phyloP scores from a whole-genome alignment of 1,284 basidiomycete species.

The Apiotrichum laibachii region DNA sequence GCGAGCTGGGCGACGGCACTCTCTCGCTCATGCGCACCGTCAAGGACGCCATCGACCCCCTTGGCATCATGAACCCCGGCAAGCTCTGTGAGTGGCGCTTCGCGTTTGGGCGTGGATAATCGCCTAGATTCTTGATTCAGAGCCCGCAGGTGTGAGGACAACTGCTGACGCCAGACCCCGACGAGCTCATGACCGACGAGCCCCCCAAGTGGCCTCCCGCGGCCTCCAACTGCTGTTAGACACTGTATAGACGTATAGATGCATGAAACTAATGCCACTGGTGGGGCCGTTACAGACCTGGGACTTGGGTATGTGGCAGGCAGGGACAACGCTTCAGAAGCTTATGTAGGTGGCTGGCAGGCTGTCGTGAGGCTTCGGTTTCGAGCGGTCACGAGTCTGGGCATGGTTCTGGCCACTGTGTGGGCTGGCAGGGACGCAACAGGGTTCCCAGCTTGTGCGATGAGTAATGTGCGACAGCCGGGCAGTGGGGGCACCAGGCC shows the following conservation, averaged over 20 bases:
- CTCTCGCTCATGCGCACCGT: slow-evolving; percentile 71
- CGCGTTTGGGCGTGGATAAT: neutral
- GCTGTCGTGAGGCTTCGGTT: too few species aligned
- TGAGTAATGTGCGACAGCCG: too few species aligned
- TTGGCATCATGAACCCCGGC: slow-evolving; percentile 73
- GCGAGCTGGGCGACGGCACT: slow-evolving; percentile 71
- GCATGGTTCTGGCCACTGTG: too few species aligned
- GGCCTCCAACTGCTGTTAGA: slow-evolving; percentile 7
- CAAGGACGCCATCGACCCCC: slow-evolving; percentile 68
- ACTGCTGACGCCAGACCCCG: slow-evolving; percentile 14
- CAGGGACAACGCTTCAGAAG: too few species aligned
- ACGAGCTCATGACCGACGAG: slow-evolving; percentile 18
- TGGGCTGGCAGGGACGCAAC: too few species aligned
- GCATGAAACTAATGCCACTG: neutral
- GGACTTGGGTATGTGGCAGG: too few species aligned
- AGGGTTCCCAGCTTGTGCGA: too few species aligned
- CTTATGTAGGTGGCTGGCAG: too few species aligned
- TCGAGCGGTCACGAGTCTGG: too few species aligned
- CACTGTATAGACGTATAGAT: neutral
- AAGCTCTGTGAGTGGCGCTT: slow-evolving; percentile 53
- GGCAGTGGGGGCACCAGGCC: too few species aligned
- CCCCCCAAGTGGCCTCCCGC: slow-evolving; percentile 9
- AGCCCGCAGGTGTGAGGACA: neutral
- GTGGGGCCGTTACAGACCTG: too few species aligned
- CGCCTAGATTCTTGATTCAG: too few species aligned